Base-by-base conservation (phyloP, 768 basidiomycete genomes). In the Suillus tomentosus region DNA sequence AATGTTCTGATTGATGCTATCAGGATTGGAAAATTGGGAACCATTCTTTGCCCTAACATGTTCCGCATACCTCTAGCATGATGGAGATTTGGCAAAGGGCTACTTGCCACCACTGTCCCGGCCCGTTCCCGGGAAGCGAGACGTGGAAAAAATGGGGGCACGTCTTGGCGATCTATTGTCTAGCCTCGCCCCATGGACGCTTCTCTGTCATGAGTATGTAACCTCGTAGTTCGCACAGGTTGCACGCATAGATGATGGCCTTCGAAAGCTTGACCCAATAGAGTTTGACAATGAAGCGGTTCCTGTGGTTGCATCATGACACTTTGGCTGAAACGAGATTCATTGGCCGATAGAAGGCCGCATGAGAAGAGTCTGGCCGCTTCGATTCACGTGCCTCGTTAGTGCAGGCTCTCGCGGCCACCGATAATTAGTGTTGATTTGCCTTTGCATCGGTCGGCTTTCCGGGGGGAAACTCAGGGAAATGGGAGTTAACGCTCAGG, bases 231-330 rank as follows among this genome's bases (percentile, higher is more conserved):
- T 58, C 40, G 57, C 40, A 42, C 57, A 58, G 56, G 39, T 58
- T 40, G 24, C 56, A 42, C 10, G 24, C 22, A 42, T 19, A 1
- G 24, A 40, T 2, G 40, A 58, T 27, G 22, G 5, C 57, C 39
- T 58, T 58, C 40, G 57, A 58, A 42, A 58, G 57, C 27, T 58
- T 58, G 57, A 42, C 55, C 15, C 24, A 27, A 42, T 58, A 58
- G 10, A 58, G 57, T 58, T 58, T 58, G 57, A 13, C 24, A 58
- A 58, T 58, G 27, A 19, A 27, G 6, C 5, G 24, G 57, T 42
- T 42, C 57, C 57, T 58, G 57, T 40, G 27, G 56, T 57, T 57
- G 56, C 56, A 31, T 58, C 24, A 40, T 42, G 39, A 58, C 39
- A 58, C 39, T 39, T 45, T 40, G 56, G 10, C 56, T 24, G 27